phyloP scores from a whole-genome alignment of 2,329 filamentous ascomycete genomes.

The Aspergillus cejpii region DNA sequence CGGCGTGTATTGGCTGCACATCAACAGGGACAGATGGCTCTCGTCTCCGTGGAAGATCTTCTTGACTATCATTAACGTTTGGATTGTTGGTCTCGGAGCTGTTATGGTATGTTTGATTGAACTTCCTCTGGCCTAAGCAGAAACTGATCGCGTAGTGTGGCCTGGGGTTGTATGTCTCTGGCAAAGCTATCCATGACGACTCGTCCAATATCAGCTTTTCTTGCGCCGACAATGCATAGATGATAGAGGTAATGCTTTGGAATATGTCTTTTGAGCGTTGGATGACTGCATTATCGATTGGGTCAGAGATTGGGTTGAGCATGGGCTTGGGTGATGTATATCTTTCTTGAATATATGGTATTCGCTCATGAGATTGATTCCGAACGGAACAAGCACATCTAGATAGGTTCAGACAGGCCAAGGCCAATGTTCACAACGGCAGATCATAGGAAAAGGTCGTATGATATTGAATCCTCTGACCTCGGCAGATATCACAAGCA shows the following conservation, averaged over 20 bases:
- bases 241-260: neutral
- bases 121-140: too few relatives aligned
- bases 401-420: too few relatives aligned
- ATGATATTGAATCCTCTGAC: too few relatives aligned
- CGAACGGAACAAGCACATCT: too few relatives aligned
- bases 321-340: neutral
- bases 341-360: neutral
- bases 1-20: conserved; percentile 44
- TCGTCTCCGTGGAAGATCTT: conserved; percentile 40
- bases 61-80: conserved; percentile 41
- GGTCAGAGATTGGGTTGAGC: neutral
- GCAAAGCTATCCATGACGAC: conserved; percentile 31
- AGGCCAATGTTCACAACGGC: too few relatives aligned
- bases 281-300: neutral
- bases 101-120: conserved; percentile 18
- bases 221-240: conserved; percentile 31
- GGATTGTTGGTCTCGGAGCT: conserved; percentile 35
- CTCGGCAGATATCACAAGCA: neutral
- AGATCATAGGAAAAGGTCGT: too few relatives aligned
- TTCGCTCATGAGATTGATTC: too few relatives aligned
- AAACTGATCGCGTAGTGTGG: conserved; percentile 22
- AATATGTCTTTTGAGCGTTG: neutral
- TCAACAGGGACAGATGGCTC: conserved; percentile 42
- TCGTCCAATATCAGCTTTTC: conserved; percentile 34
- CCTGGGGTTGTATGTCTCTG: conserved; percentile 35